A percentile compares a stretch with the other conserved stretches of the same genome.
These are phyloP conservation scores for Hygrophorus pudorinus DNA, from an alignment of 768 basidiomycete species.

Conservation along the genomic window DNA sequence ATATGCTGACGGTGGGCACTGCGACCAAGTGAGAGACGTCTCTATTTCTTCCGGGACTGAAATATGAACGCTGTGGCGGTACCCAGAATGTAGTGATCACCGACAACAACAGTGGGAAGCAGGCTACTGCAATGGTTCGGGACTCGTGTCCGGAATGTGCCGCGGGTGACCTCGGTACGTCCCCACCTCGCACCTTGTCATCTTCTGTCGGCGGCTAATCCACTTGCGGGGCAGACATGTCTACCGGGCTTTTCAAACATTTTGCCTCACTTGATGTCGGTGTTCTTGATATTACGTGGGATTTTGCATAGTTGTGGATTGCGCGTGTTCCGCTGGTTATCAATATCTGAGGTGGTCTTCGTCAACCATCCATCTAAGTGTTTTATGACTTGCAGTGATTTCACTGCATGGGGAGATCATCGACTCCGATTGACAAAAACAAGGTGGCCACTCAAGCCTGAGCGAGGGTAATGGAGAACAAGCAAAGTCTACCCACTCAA, in stretches of 20 bases:
- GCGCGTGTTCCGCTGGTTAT: too few relatives aligned
- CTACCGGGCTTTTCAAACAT: constrained; percentile 13
- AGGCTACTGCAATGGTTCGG: constrained; percentile 13
- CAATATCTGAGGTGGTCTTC: too few relatives aligned
- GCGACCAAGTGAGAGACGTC: constrained; percentile 14
- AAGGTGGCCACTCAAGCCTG: too few relatives aligned
- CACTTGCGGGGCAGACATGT: constrained; percentile 13
- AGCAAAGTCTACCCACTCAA: too few relatives aligned
- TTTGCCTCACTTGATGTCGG: constrained; percentile 8
- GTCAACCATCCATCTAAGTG: too few relatives aligned
- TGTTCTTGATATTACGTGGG: constrained; percentile 5
- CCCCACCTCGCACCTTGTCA: not conserved
- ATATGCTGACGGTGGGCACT: constrained; percentile 13
- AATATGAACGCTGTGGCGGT: constrained; percentile 8
- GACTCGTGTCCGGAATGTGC: constrained; percentile 16
- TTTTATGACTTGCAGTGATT: too few relatives aligned
- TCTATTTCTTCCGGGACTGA: constrained; percentile 1
- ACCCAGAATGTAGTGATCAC: too few relatives aligned
- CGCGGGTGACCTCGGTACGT: constrained; percentile 14
- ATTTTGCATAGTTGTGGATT: not conserved
- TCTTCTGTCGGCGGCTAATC: not conserved
- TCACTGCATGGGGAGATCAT: too few relatives aligned
- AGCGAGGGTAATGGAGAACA: too few relatives aligned
- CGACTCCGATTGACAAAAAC: too few relatives aligned
- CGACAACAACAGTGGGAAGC: too few relatives aligned